Evolutionary conservation across 1,284 basidiomycete genomes (phyloP).

Genomic region (Cryptococcus floricola): DNA sequence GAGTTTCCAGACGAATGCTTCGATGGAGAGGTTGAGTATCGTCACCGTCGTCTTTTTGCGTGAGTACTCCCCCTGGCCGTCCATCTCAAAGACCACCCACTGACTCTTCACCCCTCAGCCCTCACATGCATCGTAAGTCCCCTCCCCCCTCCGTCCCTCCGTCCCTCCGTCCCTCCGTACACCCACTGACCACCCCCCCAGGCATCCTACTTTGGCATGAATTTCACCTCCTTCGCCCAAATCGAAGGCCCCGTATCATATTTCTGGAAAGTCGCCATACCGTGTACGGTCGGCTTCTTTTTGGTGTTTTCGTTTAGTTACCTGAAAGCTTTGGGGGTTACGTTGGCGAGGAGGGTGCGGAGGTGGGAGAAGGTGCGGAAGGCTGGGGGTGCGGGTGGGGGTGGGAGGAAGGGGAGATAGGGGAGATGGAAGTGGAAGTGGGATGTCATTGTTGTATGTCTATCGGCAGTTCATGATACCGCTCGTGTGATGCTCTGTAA

Average conservation of each 20-base stretch:
- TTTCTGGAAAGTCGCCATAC: conserved; percentile 48
- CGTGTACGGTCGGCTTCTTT: conserved; percentile 44
- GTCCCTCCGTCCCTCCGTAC: conserved; percentile 1
- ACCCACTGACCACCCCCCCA: background rate
- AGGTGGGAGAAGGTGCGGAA: conserved; percentile 26
- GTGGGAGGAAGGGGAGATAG: background rate
- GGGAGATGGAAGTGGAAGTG: too few species aligned
- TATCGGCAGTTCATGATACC: too few species aligned
- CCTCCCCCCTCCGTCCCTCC: too few species aligned
- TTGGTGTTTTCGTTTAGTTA: conserved; percentile 45
- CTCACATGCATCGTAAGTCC: conserved; percentile 28
- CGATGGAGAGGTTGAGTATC: conserved; percentile 48
- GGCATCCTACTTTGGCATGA: conserved; percentile 43
- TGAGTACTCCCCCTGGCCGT: conserved; percentile 23
- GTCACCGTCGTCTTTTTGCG: conserved; percentile 50
- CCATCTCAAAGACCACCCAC: background rate
- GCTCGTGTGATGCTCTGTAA: too few species aligned
- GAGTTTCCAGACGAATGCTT: conserved; percentile 47
- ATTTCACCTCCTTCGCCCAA: conserved; percentile 38
- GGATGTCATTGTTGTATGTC: too few species aligned
- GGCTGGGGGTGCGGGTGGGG: conserved; percentile 8
- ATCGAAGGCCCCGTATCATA: conserved; percentile 35
- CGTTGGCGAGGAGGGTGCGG: conserved; percentile 24
- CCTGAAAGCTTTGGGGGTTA: conserved; percentile 29
- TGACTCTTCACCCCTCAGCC: conserved; percentile 11